Conservation (phyloP, 495 filamentous ascomycete species). For the Tuber umbilicatum region DNA sequence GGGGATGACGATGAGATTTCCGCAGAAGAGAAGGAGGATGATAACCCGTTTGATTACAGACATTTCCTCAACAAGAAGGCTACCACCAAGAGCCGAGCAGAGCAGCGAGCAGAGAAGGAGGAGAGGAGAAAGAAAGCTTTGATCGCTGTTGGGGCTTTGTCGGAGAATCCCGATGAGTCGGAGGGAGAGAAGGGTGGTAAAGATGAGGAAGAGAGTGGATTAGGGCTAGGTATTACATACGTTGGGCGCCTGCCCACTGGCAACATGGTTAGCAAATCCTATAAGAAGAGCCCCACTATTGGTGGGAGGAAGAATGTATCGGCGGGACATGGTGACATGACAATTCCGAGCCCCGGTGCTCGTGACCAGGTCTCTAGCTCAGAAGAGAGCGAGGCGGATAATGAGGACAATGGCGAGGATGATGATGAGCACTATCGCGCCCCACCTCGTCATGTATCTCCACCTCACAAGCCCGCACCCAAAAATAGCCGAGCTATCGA, state of each 20-base stretch:
- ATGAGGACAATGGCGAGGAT: constrained; percentile 34
- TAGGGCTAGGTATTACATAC: constrained; percentile 28
- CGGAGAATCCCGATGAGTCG: constrained; percentile 24
- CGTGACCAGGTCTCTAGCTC: constrained; percentile 13
- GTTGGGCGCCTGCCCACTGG: constrained; percentile 18
- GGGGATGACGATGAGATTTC: constrained; percentile 35
- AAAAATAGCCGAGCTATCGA: background rate
- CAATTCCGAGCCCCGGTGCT: constrained; percentile 10
- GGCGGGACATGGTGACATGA: constrained; percentile 17
- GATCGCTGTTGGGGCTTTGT: constrained; percentile 33
- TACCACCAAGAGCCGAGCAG: constrained; percentile 32
- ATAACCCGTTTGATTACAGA: constrained; percentile 39
- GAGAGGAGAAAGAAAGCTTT: constrained; percentile 35
- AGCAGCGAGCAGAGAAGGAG: constrained; percentile 35
- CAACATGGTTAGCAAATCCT: constrained; percentile 14
- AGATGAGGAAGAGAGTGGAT: constrained; percentile 20
- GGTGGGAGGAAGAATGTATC: constrained; percentile 19
- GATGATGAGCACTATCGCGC: constrained; percentile 12
- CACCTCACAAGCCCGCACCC: background rate
- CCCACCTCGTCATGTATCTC: constrained; percentile 11
- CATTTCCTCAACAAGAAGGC: constrained; percentile 40
- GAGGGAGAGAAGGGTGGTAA: constrained; percentile 16
- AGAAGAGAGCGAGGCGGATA: constrained; percentile 38
- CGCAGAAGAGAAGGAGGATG: constrained; percentile 33
- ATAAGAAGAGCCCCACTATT: constrained; percentile 15